These are phyloP conservation scores for Pythium sukuiense DNA, from an alignment of 352 stramenopile species.

Conservation along the genomic window DNA sequence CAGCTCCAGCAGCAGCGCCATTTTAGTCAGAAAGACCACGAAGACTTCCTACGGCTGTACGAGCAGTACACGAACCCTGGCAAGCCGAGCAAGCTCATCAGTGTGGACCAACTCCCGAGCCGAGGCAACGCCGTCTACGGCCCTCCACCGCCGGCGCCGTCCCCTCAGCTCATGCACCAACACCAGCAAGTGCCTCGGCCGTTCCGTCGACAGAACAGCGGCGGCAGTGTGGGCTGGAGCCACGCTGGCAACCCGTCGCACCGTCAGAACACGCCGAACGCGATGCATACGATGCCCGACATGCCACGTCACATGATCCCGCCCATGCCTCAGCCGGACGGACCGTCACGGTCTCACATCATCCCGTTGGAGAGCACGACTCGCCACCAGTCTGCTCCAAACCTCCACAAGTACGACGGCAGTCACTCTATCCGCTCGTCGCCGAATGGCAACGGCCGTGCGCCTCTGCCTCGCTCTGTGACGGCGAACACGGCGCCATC, in stretches of 20 bases:
- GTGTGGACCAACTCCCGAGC: constrained; percentile 14
- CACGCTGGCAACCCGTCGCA: neutral
- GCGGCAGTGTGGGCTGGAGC: constrained; percentile 13
- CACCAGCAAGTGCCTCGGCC: constrained; percentile 5
- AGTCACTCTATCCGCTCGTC: neutral
- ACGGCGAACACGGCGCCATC: neutral
- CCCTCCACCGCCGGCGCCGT: neutral
- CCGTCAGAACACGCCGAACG: neutral
- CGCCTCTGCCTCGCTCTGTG: neutral
- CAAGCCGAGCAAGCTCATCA: constrained; percentile 16
- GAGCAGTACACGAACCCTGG: constrained; percentile 17
- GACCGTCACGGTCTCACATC: constrained; percentile 14
- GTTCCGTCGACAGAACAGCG: constrained; percentile 14
- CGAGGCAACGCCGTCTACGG: neutral
- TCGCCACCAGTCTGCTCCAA: constrained; percentile 9
- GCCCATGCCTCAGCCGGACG: constrained; percentile 19
- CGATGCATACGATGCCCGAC: constrained; percentile 17
- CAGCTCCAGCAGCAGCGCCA: constrained; percentile 21
- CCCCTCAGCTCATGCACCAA: neutral
- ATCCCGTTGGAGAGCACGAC: constrained; percentile 6
- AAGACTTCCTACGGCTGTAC: constrained; percentile 21
- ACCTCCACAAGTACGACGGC: constrained; percentile 9
- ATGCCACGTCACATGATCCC: constrained; percentile 25
- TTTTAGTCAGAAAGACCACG: constrained; percentile 18
- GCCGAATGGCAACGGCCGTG: neutral